Percentiles rank a stretch among this genome's conserved stretches.
Evolutionary conservation across 495 filamentous ascomycete species (phyloP).

Genomic region (Cetradonia linearis): DNA sequence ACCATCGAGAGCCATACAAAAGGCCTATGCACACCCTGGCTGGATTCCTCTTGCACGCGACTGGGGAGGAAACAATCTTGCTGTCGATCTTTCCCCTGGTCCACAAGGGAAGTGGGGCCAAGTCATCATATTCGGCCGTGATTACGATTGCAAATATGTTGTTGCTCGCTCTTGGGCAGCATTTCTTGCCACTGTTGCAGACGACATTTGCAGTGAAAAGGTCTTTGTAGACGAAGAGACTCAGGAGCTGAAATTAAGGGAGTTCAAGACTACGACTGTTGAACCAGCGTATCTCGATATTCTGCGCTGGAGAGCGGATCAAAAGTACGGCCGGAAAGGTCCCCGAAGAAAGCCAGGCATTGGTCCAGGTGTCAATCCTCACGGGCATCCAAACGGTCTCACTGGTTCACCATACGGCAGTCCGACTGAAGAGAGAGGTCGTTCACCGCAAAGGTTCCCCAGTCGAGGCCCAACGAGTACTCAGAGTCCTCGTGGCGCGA

Average conservation of each 20-base stretch:
- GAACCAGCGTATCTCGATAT: constrained; percentile 95
- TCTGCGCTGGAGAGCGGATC: constrained; percentile 85
- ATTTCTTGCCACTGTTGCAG: constrained; percentile 77
- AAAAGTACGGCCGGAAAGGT: constrained; percentile 68
- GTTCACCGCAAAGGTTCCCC: constrained; percentile 45
- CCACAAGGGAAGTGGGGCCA: constrained; percentile 90
- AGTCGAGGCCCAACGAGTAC: constrained; percentile 32
- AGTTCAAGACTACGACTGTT: constrained; percentile 77
- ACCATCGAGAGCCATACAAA: constrained; percentile 75
- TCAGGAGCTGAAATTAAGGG: constrained; percentile 79
- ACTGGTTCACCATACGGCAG: constrained; percentile 43
- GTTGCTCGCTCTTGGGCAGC: constrained; percentile 85
- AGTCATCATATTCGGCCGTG: constrained; percentile 89
- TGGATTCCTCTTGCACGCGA: constrained; percentile 97
- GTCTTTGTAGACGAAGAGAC: constrained; percentile 85
- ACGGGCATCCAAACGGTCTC: constrained; percentile 22
- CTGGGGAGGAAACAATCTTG: constrained; percentile 97
- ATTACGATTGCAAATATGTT: constrained; percentile 98
- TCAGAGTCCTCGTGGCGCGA: constrained; percentile 39
- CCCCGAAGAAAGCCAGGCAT: constrained; percentile 39
- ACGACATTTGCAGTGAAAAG: constrained; percentile 79
- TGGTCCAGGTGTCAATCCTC: constrained; percentile 32
- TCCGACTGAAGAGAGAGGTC: constrained; percentile 42
- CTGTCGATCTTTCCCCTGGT: constrained; percentile 87
- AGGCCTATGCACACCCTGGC: constrained; percentile 83